Conservation (phyloP, 1,139 yeast genomes). For the Kodamaea sp. region DNA sequence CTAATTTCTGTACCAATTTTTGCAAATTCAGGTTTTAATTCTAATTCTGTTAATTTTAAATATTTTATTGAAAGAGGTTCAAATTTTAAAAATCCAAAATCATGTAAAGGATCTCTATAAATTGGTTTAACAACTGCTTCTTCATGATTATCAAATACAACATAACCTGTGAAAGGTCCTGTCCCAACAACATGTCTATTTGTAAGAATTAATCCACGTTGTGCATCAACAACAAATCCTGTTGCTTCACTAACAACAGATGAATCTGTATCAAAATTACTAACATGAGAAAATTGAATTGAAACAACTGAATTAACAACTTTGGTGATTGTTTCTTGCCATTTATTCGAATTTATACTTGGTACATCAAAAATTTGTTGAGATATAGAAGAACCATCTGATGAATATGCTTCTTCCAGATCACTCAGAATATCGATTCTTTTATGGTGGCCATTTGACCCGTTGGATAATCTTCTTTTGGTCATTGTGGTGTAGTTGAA, state of each 20-base stretch:
- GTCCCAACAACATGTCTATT: slow-evolving; percentile 95
- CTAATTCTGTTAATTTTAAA: slow-evolving; percentile 64
- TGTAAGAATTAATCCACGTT: slow-evolving; percentile 77
- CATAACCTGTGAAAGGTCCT: slow-evolving; percentile 89
- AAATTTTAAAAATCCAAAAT: slow-evolving; percentile 75
- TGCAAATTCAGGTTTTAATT: slow-evolving; percentile 77
- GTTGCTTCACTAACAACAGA: slow-evolving; percentile 87
- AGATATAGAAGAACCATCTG: neutral
- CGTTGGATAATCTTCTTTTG: slow-evolving; percentile 10
- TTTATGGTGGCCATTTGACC: slow-evolving; percentile 4
- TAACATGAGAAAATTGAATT: slow-evolving; percentile 83
- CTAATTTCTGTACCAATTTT: slow-evolving; percentile 87
- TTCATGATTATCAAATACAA: slow-evolving; percentile 91
- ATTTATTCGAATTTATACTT: slow-evolving; percentile 20
- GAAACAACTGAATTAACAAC: slow-evolving; percentile 88
- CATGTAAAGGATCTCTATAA: slow-evolving; percentile 84
- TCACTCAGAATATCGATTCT: slow-evolving; percentile 1
- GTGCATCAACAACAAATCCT: slow-evolving; percentile 89
- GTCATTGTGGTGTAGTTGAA: neutral
- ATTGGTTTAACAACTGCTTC: slow-evolving; percentile 84
- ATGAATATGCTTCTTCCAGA: slow-evolving; percentile 1
- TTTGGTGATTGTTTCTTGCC: slow-evolving; percentile 80
- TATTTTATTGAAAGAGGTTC: slow-evolving; percentile 71
- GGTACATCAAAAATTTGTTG: slow-evolving; percentile 3
- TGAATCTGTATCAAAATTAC: slow-evolving; percentile 80